These are phyloP conservation scores for Coelastrella sp. DNA, from an alignment of 139 green algal species.

Conservation along the genomic window DNA sequence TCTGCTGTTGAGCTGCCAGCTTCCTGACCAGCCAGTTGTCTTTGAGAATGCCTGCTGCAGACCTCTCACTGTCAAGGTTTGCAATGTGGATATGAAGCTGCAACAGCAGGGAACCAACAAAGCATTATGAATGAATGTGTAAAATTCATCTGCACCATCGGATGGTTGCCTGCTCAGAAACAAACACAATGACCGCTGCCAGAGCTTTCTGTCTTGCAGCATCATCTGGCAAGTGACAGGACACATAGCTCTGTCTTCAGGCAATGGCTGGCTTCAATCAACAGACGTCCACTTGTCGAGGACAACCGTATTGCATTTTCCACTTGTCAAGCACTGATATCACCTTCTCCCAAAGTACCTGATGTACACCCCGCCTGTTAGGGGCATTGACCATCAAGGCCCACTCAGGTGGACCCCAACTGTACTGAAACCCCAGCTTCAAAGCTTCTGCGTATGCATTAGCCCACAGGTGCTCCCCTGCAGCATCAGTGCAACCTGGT, in stretches of 20 bases:
- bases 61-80: neutral
- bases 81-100: constrained; percentile 42
- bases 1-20: neutral
- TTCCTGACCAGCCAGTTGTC: neutral
- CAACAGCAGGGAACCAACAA: neutral
- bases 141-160: too few relatives aligned
- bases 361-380: constrained; percentile 28
- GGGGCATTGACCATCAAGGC: constrained; percentile 36
- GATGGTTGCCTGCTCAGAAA: too few relatives aligned
- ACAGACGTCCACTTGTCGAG: neutral
- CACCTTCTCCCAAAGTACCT: neutral
- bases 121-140: neutral
- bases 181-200: neutral
- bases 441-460: constrained; percentile 16
- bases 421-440: neutral
- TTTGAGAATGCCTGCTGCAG: neutral
- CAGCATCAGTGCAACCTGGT: constrained; percentile 14
- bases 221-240: too few relatives aligned
- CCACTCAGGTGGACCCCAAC: neutral
- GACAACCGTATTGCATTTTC: neutral
- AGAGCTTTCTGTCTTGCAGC: neutral
- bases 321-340: neutral
- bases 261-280: neutral
- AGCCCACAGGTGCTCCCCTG: constrained; percentile 19
- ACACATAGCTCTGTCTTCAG: neutral